Conservation (phyloP, 495 filamentous ascomycete species). For the Penicillium soppii region DNA sequence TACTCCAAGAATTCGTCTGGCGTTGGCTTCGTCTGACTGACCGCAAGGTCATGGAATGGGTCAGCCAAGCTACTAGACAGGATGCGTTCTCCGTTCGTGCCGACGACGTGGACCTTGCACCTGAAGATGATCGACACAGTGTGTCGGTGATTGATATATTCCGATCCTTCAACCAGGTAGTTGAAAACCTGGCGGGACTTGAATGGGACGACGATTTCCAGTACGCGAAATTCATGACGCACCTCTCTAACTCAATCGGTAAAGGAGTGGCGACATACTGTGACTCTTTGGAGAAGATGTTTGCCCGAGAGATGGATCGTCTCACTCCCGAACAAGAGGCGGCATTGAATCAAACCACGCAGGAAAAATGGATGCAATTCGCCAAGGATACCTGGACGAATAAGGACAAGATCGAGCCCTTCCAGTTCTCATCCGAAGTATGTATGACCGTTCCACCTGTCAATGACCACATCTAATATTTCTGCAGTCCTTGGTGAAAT, state of each 20-base stretch:
- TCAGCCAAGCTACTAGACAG: conserved; percentile 85
- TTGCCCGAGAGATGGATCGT: conserved; percentile 90
- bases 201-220: conserved; percentile 93
- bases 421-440: conserved; percentile 95
- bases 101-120: conserved; percentile 58
- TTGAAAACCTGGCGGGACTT: conserved; percentile 80
- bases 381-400: conserved; percentile 94
- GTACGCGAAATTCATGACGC: conserved; percentile 95
- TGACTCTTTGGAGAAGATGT: conserved; percentile 82
- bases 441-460: neutral
- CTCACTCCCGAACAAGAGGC: conserved; percentile 83
- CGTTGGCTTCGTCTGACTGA: conserved; percentile 86
- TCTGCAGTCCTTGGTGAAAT: conserved; percentile 84
- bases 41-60: conserved; percentile 74
- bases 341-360: conserved; percentile 72
- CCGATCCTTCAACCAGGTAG: conserved; percentile 83
- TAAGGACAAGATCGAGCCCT: conserved; percentile 94
- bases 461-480: conserved; percentile 9
- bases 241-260: conserved; percentile 84
- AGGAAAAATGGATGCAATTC: conserved; percentile 86
- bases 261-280: conserved; percentile 85
- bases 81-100: conserved; percentile 75
- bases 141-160: conserved; percentile 93
- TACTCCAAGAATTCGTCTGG: conserved; percentile 92
- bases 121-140: conserved; percentile 86